phyloP scores from a whole-genome alignment of 2,329 filamentous ascomycete genomes.

The Leptographium wingfieldii region DNA sequence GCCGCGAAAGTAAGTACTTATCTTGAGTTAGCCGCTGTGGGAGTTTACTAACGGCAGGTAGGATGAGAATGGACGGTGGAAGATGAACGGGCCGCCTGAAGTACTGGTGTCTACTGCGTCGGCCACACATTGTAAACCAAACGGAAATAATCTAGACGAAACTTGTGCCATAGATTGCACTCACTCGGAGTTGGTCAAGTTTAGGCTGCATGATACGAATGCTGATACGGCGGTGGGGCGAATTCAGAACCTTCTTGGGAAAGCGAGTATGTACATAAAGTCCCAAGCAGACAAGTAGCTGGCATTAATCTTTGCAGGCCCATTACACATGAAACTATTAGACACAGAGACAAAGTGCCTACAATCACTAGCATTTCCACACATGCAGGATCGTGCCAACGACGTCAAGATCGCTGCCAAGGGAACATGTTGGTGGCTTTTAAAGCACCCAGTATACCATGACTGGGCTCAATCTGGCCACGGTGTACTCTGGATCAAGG shows the following conservation, averaged over 20 bases:
- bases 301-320: background rate
- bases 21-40: too few relatives aligned
- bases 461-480: too few relatives aligned
- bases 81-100: background rate
- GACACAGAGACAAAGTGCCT: background rate
- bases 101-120: background rate
- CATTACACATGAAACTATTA: background rate
- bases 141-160: too few relatives aligned
- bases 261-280: too few relatives aligned
- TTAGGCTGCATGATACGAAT: conserved; percentile 12
- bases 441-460: background rate
- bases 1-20: background rate
- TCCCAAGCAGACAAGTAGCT: too few relatives aligned
- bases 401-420: background rate
- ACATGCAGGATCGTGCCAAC: background rate
- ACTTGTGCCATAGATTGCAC: too few relatives aligned
- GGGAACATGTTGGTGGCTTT: background rate
- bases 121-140: background rate
- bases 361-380: background rate
- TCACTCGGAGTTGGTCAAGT: background rate
- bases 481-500: background rate
- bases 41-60: background rate
- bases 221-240: background rate
- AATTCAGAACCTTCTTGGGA: too few relatives aligned
- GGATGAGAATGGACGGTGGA: background rate